phyloP scores from a whole-genome alignment of 2,329 filamentous ascomycete species.

The Penicillium capsulatum region DNA sequence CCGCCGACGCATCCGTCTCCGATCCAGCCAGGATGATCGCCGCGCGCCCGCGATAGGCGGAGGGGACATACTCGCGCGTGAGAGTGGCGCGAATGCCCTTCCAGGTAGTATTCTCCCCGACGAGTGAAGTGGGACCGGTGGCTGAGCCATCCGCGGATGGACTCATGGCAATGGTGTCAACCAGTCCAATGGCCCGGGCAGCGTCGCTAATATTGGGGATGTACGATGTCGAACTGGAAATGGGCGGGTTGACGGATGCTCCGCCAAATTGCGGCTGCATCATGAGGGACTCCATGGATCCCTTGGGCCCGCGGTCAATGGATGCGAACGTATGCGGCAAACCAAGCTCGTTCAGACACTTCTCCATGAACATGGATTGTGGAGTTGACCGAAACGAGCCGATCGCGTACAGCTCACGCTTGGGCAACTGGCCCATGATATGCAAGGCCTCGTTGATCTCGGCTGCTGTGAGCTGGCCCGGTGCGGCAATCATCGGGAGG shows the following conservation, averaged over 20 bases:
- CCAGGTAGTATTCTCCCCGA: conserved; percentile 81
- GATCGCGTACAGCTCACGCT: conserved; percentile 75
- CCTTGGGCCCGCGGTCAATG: conserved; percentile 65
- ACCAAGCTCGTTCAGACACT: conserved; percentile 76
- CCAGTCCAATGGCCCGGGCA: conserved; percentile 70
- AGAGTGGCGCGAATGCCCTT: conserved; percentile 78
- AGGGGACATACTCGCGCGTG: conserved; percentile 75
- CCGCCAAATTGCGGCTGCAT: conserved; percentile 74
- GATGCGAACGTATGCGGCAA: conserved; percentile 76
- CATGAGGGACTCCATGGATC: conserved; percentile 66
- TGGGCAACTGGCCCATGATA: conserved; percentile 74
- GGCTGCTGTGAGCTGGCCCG: conserved; percentile 78
- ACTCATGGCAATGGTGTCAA: conserved; percentile 73
- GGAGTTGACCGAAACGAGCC: conserved; percentile 68
- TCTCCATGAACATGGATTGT: conserved; percentile 81
- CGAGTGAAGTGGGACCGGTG: conserved; percentile 42
- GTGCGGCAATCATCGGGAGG: conserved; percentile 76
- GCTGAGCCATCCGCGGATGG: conserved; percentile 24
- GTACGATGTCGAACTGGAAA: conserved; percentile 56
- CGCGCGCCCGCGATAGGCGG: conserved; percentile 70
- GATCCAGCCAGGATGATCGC: conserved; percentile 71
- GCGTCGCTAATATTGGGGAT: conserved; percentile 68
- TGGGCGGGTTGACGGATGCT: conserved; percentile 71
- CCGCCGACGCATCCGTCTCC: conserved; percentile 70
- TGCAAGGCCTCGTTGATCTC: conserved; percentile 78